These are phyloP conservation scores for Herpotrichia juniperi DNA, from an alignment of 2,329 filamentous ascomycete genomes.

Conservation along the genomic window DNA sequence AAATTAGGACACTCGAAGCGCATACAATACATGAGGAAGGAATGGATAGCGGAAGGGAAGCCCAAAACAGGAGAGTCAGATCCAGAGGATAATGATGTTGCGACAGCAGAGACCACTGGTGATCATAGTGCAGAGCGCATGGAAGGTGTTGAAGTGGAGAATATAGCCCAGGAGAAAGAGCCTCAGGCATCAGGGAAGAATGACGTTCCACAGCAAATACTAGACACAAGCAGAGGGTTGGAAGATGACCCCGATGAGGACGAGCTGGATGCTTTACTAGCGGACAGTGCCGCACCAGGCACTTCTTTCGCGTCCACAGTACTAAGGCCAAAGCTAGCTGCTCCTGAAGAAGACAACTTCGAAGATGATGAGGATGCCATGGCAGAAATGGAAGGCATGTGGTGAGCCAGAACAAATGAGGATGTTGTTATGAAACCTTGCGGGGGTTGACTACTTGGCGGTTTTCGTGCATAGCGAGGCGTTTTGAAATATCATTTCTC, in stretches of 20 bases:
- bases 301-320: constrained; percentile 9
- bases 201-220: constrained; percentile 14
- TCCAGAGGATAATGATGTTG: constrained; percentile 28
- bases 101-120: neutral
- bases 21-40: constrained; percentile 74
- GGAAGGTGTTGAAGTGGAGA: neutral
- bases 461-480: constrained; percentile 31
- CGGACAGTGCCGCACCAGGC: constrained; percentile 47
- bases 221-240: constrained; percentile 12
- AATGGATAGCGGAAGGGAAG: constrained; percentile 82
- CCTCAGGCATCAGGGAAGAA: constrained; percentile 2
- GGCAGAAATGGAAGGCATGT: constrained; percentile 46
- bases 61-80: constrained; percentile 50
- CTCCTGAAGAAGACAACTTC: constrained; percentile 38
- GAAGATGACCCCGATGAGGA: constrained; percentile 55
- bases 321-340: constrained; percentile 12
- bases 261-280: constrained; percentile 61
- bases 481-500: constrained; percentile 14
- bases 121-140: neutral
- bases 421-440: neutral
- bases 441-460: neutral
- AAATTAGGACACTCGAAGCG: constrained; percentile 87
- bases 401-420: no score
- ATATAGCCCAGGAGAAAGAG: neutral
- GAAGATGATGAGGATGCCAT: constrained; percentile 49